These are phyloP conservation scores for Clitocybe nebularis DNA, from an alignment of 1,284 basidiomycete genomes.

Conservation along the genomic window DNA sequence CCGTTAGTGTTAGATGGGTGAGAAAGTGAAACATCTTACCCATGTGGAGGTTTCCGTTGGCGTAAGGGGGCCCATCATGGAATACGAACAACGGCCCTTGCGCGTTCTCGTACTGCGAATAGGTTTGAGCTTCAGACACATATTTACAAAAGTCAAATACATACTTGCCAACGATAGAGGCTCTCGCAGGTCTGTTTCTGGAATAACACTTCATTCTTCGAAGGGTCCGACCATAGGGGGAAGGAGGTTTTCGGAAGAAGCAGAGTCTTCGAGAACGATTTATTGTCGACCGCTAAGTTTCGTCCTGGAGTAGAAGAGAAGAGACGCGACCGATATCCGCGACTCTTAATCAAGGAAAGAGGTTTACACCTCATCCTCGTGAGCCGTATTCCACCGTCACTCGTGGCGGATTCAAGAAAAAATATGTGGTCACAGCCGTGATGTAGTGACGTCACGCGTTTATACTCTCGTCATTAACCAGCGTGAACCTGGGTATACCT, in stretches of 20 bases:
- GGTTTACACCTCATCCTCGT: neutral
- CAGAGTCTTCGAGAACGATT: slow-evolving; percentile 58
- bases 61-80: slow-evolving; percentile 97
- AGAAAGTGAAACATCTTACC: slow-evolving; percentile 45
- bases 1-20: neutral
- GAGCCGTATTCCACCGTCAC: no score
- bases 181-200: slow-evolving; percentile 66
- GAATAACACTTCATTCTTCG: slow-evolving; percentile 60
- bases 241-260: slow-evolving; percentile 84
- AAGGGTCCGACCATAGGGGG: slow-evolving; percentile 71
- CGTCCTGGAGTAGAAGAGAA: slow-evolving; percentile 8
- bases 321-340: neutral
- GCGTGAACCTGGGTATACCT: no score
- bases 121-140: slow-evolving; percentile 2
- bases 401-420: no score
- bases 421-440: no score
- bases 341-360: neutral
- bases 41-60: slow-evolving; percentile 94
- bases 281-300: slow-evolving; percentile 26
- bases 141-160: slow-evolving; percentile 17
- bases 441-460: no score
- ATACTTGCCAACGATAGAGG: slow-evolving; percentile 88
- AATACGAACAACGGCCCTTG: slow-evolving; percentile 75
- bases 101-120: slow-evolving; percentile 56
- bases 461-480: no score